A percentile compares a stretch with the other conserved stretches of the same genome.
Conservation (phyloP, 108 stramenopile species). For the Stephanodiscus minutulus region DNA sequence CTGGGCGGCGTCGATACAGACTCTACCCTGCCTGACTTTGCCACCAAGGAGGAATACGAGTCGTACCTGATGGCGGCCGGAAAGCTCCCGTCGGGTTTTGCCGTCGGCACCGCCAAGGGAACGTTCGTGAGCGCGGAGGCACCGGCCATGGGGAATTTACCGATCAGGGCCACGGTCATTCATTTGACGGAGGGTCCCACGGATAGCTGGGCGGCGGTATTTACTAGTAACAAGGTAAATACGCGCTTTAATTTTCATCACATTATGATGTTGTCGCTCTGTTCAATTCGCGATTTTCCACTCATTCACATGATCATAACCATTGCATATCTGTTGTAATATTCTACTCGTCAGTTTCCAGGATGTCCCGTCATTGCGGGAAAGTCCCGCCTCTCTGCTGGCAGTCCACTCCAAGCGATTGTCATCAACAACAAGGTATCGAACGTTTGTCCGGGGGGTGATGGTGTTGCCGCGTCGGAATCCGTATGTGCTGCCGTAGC, state of each 20-base stretch:
- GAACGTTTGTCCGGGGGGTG: slow-evolving; percentile 93
- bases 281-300: not conserved
- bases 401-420: slow-evolving; percentile 85
- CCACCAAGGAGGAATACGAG: slow-evolving; percentile 63
- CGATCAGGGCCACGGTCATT: slow-evolving; percentile 83
- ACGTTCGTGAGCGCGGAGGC: slow-evolving; percentile 82
- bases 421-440: slow-evolving; percentile 97
- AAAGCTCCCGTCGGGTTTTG: slow-evolving; percentile 76
- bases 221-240: slow-evolving; percentile 81
- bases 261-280: not conserved
- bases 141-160: slow-evolving; percentile 73
- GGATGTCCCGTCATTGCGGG: slow-evolving; percentile 94
- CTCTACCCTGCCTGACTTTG: slow-evolving; percentile 64
- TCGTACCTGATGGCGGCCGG: slow-evolving; percentile 64
- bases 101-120: slow-evolving; percentile 77
- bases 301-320: not conserved
- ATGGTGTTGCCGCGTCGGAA: slow-evolving; percentile 88
- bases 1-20: slow-evolving; percentile 52
- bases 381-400: slow-evolving; percentile 68
- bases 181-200: slow-evolving; percentile 83
- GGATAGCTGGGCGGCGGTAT: slow-evolving; percentile 88
- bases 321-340: slow-evolving; percentile 5
- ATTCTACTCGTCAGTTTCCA: slow-evolving; percentile 64
- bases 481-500: slow-evolving; percentile 88
- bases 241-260: not conserved